Evolutionary conservation across 345 rosid species (phyloP).

Genomic region (Brassica napus): Da-Ae NC_063446.1:26271001-26271500

Average conservation of each 20-base stretch:
- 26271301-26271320: not conserved
- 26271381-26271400: conserved; percentile 84
- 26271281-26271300: conserved; percentile 2
- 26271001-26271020: not conserved
- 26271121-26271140: not conserved
- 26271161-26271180: conserved; percentile 18
- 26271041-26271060: not conserved
- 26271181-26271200: conserved; percentile 46
- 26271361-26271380: conserved; percentile 66
- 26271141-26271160: conserved; percentile 19
- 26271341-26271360: conserved; percentile 39
- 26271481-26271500: conserved; percentile 81
- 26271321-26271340: not conserved
- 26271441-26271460: conserved; percentile 28
- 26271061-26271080: not conserved
- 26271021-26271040: not conserved
- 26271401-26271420: conserved; percentile 96
- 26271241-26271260: not conserved
- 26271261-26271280: conserved; percentile 1
- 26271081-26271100: not conserved
- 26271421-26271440: conserved; percentile 93
- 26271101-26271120: not conserved
- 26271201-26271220: conserved; percentile 79
- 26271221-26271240: conserved; percentile 27
- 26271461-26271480: conserved; percentile 87